These are phyloP conservation scores for Colletotrichum sp. DNA, from an alignment of 2,329 filamentous ascomycete species.

Conservation along the genomic window DNA sequence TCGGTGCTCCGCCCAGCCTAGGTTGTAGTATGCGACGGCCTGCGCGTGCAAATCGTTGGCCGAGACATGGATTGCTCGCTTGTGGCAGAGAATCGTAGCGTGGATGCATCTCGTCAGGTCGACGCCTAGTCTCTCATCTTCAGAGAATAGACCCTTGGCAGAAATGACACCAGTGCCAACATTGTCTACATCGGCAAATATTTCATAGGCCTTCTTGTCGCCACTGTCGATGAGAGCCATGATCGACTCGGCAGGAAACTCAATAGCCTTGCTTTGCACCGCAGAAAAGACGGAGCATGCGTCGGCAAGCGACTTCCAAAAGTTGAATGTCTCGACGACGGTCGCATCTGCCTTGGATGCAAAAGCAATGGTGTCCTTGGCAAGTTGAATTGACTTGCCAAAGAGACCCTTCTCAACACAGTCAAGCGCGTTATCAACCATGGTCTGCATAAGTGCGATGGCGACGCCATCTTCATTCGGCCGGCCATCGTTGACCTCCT, in stretches of 20 bases:
- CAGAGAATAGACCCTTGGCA: slow-evolving; percentile 47
- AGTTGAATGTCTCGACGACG: slow-evolving; percentile 80
- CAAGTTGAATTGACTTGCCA: slow-evolving; percentile 78
- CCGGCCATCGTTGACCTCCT: slow-evolving; percentile 70
- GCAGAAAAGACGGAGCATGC: slow-evolving; percentile 84
- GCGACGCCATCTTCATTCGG: slow-evolving; percentile 83
- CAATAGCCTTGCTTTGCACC: slow-evolving; percentile 69
- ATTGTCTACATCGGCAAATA: slow-evolving; percentile 73
- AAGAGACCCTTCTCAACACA: slow-evolving; percentile 85
- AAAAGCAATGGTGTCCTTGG: slow-evolving; percentile 70
- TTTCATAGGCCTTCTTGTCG: slow-evolving; percentile 60
- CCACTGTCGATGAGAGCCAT: slow-evolving; percentile 61
- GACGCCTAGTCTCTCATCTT: slow-evolving; percentile 52
- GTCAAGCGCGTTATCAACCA: slow-evolving; percentile 80
- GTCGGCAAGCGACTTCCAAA: slow-evolving; percentile 93
- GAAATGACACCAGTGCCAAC: slow-evolving; percentile 51
- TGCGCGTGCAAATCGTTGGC: slow-evolving; percentile 82
- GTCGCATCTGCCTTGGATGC: slow-evolving; percentile 66
- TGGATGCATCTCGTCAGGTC: slow-evolving; percentile 67
- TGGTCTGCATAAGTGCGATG: slow-evolving; percentile 85
- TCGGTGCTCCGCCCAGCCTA: slow-evolving; percentile 91
- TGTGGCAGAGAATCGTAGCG: slow-evolving; percentile 82
- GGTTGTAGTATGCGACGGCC: slow-evolving; percentile 95
- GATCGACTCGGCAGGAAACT: slow-evolving; percentile 67
- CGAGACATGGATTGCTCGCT: slow-evolving; percentile 79